phyloP scores from a whole-genome alignment of 1,139 yeast species.

The Arxiozyma telluris region DNA sequence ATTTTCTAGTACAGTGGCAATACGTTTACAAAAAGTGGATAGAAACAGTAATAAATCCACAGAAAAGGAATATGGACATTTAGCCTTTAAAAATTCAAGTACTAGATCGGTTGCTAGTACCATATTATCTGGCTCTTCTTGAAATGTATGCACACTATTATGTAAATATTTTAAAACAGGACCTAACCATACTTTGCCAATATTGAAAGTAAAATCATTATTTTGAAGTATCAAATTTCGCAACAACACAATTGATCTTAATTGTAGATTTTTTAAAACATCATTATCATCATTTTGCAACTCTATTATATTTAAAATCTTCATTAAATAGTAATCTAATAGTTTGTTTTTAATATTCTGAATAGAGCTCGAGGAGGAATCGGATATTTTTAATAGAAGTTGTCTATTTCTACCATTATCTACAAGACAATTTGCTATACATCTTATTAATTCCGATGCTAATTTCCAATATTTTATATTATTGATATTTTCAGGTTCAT shows the following conservation, averaged over 20 bases:
- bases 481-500: slow-evolving; percentile 1
- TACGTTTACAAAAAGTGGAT: slow-evolving; percentile 8
- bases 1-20: slow-evolving; percentile 10
- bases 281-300: slow-evolving; percentile 9
- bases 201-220: slow-evolving; percentile 12
- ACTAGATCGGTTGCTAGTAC: slow-evolving; percentile 19
- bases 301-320: slow-evolving; percentile 11
- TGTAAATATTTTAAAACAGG: slow-evolving; percentile 14
- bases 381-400: slow-evolving; percentile 12
- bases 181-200: slow-evolving; percentile 9
- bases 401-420: slow-evolving; percentile 27
- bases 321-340: slow-evolving; percentile 13
- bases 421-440: slow-evolving; percentile 27
- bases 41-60: slow-evolving; percentile 11
- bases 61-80: slow-evolving; percentile 4
- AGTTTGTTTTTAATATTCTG: slow-evolving; percentile 7
- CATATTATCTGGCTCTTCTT: slow-evolving; percentile 14
- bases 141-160: slow-evolving; percentile 7
- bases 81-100: slow-evolving; percentile 13
- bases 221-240: slow-evolving; percentile 25
- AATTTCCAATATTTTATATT: slow-evolving; percentile 13
- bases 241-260: slow-evolving; percentile 22
- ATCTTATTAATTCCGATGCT: slow-evolving; percentile 25
- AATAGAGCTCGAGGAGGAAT: background rate
- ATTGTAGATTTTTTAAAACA: slow-evolving; percentile 11